Conservation (phyloP, 106 monocot genomes). For the Platanthera guangdongensis region DNA sequence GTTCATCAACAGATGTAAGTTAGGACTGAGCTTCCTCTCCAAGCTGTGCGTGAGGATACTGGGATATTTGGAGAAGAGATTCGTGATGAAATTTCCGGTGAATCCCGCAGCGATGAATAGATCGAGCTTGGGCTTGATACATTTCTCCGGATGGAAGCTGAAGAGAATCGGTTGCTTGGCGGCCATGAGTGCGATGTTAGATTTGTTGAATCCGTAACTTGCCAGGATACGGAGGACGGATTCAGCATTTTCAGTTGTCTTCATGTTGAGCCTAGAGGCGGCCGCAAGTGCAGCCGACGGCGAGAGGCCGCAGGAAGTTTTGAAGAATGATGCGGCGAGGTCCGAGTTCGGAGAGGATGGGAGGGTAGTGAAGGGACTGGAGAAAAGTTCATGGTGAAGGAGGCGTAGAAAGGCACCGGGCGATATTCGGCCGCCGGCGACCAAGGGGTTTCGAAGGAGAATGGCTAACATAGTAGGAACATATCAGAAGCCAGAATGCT, state of each 20-base stretch:
- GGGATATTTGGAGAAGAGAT: constrained; percentile 17
- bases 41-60: constrained; percentile 3
- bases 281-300: not conserved
- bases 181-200: constrained; percentile 22
- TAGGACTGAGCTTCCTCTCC: constrained; percentile 1
- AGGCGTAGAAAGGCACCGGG: no score
- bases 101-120: constrained; percentile 29
- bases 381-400: no score
- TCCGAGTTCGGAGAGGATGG: no score
- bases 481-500: no score
- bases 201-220: constrained; percentile 14
- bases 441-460: no score
- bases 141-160: not conserved
- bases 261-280: constrained; percentile 7
- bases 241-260: constrained; percentile 3
- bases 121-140: constrained; percentile 32
- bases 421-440: no score
- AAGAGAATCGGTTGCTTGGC: constrained; percentile 14
- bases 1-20: constrained; percentile 13
- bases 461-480: no score
- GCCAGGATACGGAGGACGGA: constrained; percentile 18
- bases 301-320: constrained; percentile 6
- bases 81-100: constrained; percentile 8
- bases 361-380: no score
- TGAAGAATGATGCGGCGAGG: no score